Percentiles rank a stretch among this genome's conserved stretches.
Conservation (phyloP, 176 grass and related monocot genomes). For the Carex scoparia region DNA sequence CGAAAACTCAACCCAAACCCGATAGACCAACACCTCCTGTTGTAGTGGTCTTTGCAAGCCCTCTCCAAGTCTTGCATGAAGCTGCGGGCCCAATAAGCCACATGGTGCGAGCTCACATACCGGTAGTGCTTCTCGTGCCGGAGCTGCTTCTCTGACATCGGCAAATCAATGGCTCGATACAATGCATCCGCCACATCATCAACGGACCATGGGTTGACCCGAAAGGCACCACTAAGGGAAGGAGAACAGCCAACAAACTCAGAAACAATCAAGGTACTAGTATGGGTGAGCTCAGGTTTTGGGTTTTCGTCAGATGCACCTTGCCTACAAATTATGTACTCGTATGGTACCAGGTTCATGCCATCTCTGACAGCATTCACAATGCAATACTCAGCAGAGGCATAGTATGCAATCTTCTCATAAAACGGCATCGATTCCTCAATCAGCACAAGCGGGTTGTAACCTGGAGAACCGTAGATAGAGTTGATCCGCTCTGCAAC, state of each 20-base stretch:
- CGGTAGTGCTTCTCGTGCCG: slow-evolving; percentile 74
- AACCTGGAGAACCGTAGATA: slow-evolving; percentile 46
- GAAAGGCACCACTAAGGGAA: slow-evolving; percentile 78
- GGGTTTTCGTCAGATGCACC: slow-evolving; percentile 18
- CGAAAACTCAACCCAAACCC: slow-evolving; percentile 77
- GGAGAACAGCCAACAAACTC: slow-evolving; percentile 87
- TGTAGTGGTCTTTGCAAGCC: slow-evolving; percentile 73
- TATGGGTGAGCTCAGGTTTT: neutral
- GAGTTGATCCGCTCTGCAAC: slow-evolving; percentile 59
- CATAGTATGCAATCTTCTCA: slow-evolving; percentile 72
- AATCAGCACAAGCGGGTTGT: slow-evolving; percentile 66
- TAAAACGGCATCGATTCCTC: slow-evolving; percentile 62
- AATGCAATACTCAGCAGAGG: slow-evolving; percentile 72
- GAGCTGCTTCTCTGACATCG: slow-evolving; percentile 45
- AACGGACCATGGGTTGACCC: slow-evolving; percentile 77
- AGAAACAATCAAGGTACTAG: slow-evolving; percentile 71
- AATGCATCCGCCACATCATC: slow-evolving; percentile 78
- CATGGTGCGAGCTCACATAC: slow-evolving; percentile 60
- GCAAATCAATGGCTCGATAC: slow-evolving; percentile 41
- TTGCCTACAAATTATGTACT: slow-evolving; percentile 75
- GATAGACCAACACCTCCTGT: slow-evolving; percentile 56
- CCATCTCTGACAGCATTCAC: slow-evolving; percentile 86
- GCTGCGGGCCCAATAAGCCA: slow-evolving; percentile 69
- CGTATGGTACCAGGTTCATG: slow-evolving; percentile 82
- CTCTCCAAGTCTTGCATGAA: slow-evolving; percentile 67